Percentiles rank a stretch among this genome's conserved stretches.
These are phyloP conservation scores for Pythium rishiriense DNA, from an alignment of 352 stramenopile genomes.

Conservation along the genomic window DNA sequence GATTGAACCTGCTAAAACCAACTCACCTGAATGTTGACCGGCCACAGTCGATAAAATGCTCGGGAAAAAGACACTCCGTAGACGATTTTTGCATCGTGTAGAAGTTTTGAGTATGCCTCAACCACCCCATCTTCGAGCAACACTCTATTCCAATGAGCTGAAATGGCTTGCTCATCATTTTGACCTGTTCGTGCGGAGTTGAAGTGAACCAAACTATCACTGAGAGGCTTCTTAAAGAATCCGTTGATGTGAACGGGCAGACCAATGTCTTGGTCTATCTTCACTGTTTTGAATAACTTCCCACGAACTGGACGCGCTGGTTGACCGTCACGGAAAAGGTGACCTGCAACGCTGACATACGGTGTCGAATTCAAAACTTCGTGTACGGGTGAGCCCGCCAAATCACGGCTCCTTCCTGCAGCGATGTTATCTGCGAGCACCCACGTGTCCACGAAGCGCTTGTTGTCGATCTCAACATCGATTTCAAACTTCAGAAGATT, in stretches of 20 bases:
- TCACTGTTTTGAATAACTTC: constrained; percentile 61
- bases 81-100: constrained; percentile 50
- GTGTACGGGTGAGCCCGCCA: constrained; percentile 60
- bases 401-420: constrained; percentile 60
- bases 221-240: constrained; percentile 69
- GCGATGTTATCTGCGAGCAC: constrained; percentile 70
- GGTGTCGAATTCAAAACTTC: constrained; percentile 61
- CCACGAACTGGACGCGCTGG: constrained; percentile 42
- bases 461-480: constrained; percentile 65
- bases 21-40: constrained; percentile 40
- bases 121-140: constrained; percentile 66
- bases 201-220: constrained; percentile 32
- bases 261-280: constrained; percentile 45
- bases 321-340: constrained; percentile 52
- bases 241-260: constrained; percentile 76
- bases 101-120: constrained; percentile 64
- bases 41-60: constrained; percentile 70
- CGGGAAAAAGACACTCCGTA: constrained; percentile 42
- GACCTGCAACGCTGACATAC: constrained; percentile 66
- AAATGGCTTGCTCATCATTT: constrained; percentile 58
- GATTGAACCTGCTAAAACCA: background rate
- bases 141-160: constrained; percentile 65
- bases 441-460: constrained; percentile 51
- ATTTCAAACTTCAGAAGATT: constrained; percentile 68
- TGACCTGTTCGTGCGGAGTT: constrained; percentile 10